Evolutionary conservation across 768 basidiomycete genomes (phyloP), one percentile per base, ranked within the genome.

Genomic region (Lentinula lateritia): DNA sequence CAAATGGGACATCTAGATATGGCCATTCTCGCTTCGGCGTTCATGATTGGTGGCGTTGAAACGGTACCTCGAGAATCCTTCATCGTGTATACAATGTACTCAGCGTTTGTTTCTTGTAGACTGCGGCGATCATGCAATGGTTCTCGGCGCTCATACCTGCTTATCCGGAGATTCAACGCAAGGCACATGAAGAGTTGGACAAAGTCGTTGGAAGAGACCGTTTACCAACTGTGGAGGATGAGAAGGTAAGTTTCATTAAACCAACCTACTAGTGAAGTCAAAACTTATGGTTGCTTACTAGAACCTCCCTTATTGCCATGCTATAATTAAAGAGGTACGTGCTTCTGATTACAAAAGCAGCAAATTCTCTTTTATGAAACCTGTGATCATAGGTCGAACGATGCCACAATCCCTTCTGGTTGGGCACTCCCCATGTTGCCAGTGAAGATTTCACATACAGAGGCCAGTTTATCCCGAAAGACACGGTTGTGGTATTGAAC

Each of bases 151-250:
- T 71, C 6, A 69, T 72, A 65, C 65, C 70, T 23, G 64, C 68
- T 12, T 62, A 71, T 61, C 77, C 76, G 0, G 65, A 72, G 3
- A 66, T 72, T 6, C 72, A 74, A 46, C 61, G 52, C 2, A 68
- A 65, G 39, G 75, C 74, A 8, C 74, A 73, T 4, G 70, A 64
- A n/a, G 77, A 78, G 58, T 62, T 78, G 6, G 75, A 78, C 62
- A 62, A 65, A 5, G 72, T 75, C 20, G 63, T 76, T 7, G 76
- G 76, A 12, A 43, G 62, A 10, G 66, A 73, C n/a, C 64, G 72
- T 6, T 61, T 74, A 35, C 72, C 74, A 0, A 65, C 52, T 0
- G 63, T 67, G 36, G 60, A 63, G 15, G 73, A 75, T 48, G 61
- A 69, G 55, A 50, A 35, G 13, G 48, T 5, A 12, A 48, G 46